A percentile compares a stretch with the other conserved stretches of the same genome.
Conservation (phyloP, 345 rosid genomes). For the Kandelia obovata region DNA sequence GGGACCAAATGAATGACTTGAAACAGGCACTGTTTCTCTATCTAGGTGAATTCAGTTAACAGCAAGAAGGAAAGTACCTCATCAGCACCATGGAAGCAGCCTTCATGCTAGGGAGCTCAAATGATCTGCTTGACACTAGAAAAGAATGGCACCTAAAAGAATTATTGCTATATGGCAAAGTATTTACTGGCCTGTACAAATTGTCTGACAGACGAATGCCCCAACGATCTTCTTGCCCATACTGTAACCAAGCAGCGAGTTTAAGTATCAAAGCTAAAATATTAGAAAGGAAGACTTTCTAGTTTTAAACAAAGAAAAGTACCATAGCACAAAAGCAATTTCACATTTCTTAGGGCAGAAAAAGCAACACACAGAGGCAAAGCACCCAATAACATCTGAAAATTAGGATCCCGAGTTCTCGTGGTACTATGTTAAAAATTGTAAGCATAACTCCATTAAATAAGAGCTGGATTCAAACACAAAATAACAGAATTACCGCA, state of each 20-base stretch:
- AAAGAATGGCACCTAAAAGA: constrained; percentile 54
- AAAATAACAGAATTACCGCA: constrained; percentile 33
- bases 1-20: no score
- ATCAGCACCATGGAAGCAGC: constrained; percentile 44
- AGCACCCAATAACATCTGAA: no score
- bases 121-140: constrained; percentile 36
- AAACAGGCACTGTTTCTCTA: not conserved
- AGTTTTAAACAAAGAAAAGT: not conserved
- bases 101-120: constrained; percentile 46
- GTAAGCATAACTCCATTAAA: not conserved
- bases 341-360: not conserved
- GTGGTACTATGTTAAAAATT: no score
- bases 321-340: no score
- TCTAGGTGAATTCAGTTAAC: not conserved
- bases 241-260: constrained; percentile 26
- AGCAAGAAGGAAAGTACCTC: constrained; percentile 39
- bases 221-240: constrained; percentile 37
- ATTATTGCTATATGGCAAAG: constrained; percentile 33
- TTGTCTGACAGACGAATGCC: constrained; percentile 29
- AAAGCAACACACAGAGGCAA: not conserved
- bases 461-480: not conserved
- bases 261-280: not conserved
- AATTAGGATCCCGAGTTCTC: no score
- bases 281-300: not conserved
- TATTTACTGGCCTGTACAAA: constrained; percentile 33